phyloP scores from a whole-genome alignment of 2,329 filamentous ascomycete species.

The Cercospora nicotianae region DNA sequence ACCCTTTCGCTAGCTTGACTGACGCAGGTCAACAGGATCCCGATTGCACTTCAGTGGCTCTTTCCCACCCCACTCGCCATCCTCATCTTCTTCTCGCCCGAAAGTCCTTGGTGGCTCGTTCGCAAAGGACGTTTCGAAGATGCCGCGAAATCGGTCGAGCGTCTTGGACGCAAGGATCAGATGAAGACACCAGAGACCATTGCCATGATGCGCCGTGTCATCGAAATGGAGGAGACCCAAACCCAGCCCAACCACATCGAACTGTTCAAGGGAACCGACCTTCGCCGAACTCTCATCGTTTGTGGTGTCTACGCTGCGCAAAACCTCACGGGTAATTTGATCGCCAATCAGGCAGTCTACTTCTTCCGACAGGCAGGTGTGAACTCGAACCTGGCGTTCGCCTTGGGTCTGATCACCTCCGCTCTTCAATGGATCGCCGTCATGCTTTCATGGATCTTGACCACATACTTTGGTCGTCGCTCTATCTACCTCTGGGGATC shows the following conservation, averaged over 20 bases:
- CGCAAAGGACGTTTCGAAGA: constrained; percentile 50
- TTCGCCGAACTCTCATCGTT: constrained; percentile 56
- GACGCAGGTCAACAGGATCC: constrained; percentile 46
- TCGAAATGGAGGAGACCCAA: constrained; percentile 55
- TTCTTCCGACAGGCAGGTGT: constrained; percentile 66
- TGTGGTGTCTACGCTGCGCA: constrained; percentile 60
- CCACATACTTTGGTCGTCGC: constrained; percentile 62
- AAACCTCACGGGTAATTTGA: constrained; percentile 63
- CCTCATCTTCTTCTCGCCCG: constrained; percentile 53
- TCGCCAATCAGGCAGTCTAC: constrained; percentile 63
- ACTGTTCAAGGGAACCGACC: constrained; percentile 57
- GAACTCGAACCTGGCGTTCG: constrained; percentile 55
- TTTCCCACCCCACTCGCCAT: constrained; percentile 58
- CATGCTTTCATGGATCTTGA: constrained; percentile 68
- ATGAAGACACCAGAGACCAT: constrained; percentile 49
- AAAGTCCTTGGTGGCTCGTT: constrained; percentile 58
- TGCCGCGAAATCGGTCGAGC: constrained; percentile 50
- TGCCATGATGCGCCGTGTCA: constrained; percentile 60
- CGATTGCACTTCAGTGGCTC: constrained; percentile 60
- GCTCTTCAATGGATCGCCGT: constrained; percentile 62
- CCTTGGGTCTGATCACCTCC: constrained; percentile 64
- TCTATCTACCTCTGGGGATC: constrained; percentile 65
- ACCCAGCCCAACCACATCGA: constrained; percentile 54
- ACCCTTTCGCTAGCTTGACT: constrained; percentile 28
- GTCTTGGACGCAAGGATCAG: constrained; percentile 50